Conservation (phyloP, 768 basidiomycete species). For the Suillus hirtellus region DNA sequence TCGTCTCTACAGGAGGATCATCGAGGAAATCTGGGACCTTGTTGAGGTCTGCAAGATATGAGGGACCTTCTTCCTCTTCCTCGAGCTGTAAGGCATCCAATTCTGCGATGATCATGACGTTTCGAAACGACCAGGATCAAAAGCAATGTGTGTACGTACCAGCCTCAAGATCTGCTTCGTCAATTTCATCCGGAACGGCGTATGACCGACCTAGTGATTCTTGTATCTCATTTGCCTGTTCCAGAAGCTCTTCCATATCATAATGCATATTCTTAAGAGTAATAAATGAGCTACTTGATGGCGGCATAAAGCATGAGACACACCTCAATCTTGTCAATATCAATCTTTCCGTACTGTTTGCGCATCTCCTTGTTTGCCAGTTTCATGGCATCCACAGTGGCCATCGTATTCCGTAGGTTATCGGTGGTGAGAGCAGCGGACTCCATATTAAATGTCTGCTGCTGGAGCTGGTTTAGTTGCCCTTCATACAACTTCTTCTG, state of each 20-base stretch:
- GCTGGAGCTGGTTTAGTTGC: constrained; percentile 86
- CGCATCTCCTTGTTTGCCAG: constrained; percentile 93
- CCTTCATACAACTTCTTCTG: constrained; percentile 96
- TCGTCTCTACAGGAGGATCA: constrained; percentile 72
- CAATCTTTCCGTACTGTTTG: constrained; percentile 96
- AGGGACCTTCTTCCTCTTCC: constrained; percentile 86
- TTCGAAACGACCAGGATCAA: constrained; percentile 9
- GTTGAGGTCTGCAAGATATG: constrained; percentile 84
- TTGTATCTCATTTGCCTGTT: constrained; percentile 97
- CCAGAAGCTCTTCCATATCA: constrained; percentile 97
- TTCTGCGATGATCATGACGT: constrained; percentile 49
- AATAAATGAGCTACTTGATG: constrained; percentile 2
- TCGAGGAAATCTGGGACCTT: constrained; percentile 93
- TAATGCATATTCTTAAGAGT: constrained; percentile 82
- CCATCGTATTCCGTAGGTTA: constrained; percentile 98
- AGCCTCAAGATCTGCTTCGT: constrained; percentile 96
- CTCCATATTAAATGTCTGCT: constrained; percentile 99
- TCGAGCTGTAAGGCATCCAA: constrained; percentile 92
- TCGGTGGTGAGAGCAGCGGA: constrained; percentile 94
- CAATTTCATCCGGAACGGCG: constrained; percentile 94
- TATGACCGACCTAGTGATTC: constrained; percentile 92
- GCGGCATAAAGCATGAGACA: constrained; percentile 20
- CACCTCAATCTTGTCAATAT: constrained; percentile 98
- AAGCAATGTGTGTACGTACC: constrained; percentile 47
- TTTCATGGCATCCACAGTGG: constrained; percentile 96